phyloP scores from a whole-genome alignment of 208 protist species.

The Leishmania arabica region DNA sequence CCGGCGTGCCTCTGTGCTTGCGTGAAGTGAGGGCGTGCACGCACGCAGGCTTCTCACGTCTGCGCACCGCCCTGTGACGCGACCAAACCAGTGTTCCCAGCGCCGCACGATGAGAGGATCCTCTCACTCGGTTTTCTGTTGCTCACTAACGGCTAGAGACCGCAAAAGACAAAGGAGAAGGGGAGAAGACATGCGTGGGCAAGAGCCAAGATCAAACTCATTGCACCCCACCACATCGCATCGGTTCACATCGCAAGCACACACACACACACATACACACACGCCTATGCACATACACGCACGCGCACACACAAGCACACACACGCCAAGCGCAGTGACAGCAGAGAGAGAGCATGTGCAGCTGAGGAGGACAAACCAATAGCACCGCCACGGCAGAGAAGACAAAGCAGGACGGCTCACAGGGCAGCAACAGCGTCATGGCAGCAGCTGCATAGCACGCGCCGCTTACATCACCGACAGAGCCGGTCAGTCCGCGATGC shows the following conservation, averaged over 20 bases:
- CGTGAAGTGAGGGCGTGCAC: neutral
- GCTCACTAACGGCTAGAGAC: slow-evolving; percentile 27
- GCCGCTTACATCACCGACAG: neutral
- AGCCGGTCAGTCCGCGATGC: neutral
- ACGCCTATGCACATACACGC: neutral
- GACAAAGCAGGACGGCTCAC: neutral
- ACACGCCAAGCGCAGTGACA: neutral
- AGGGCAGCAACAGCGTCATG: neutral
- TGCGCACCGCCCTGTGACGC: neutral
- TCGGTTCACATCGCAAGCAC: neutral
- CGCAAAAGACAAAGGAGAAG: slow-evolving; percentile 6
- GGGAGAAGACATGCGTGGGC: neutral
- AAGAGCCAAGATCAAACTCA: neutral
- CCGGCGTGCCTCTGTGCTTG: neutral
- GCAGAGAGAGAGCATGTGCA: neutral
- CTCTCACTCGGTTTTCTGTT: neutral
- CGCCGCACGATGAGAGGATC: neutral
- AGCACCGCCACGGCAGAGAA: neutral
- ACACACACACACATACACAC: neutral
- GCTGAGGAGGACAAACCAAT: neutral
- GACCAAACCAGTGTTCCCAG: neutral
- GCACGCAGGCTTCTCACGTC: neutral
- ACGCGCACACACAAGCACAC: neutral
- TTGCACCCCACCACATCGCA: neutral
- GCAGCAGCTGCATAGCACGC: neutral